phyloP scores from a whole-genome alignment of 345 rosid species.

The Linum trigynum region DNA sequence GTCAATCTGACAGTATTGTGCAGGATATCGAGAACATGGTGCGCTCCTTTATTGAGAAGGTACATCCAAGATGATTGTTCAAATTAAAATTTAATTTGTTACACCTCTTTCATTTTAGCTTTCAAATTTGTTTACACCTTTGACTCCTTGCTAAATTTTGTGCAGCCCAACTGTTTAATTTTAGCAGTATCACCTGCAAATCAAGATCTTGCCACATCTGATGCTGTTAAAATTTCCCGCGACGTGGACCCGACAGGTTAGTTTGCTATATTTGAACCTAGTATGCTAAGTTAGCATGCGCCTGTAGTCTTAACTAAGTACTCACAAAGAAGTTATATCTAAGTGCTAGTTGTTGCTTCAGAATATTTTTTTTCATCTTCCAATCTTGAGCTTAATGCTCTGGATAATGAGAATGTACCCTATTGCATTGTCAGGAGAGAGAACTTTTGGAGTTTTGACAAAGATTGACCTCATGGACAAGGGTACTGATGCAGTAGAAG shows the following conservation, averaged over 20 bases:
- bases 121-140: background rate
- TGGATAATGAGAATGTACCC: background rate
- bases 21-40: conserved; percentile 98
- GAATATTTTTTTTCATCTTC: background rate
- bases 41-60: conserved; percentile 95
- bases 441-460: conserved; percentile 95
- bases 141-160: conserved; percentile 14
- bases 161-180: conserved; percentile 94
- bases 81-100: background rate
- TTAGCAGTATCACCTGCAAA: conserved; percentile 98
- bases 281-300: background rate
- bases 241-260: conserved; percentile 97
- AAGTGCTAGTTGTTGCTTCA: too few relatives aligned
- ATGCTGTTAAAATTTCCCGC: conserved; percentile 96
- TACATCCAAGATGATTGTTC: conserved; percentile 15
- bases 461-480: conserved; percentile 99
- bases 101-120: background rate
- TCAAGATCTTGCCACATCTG: conserved; percentile 99
- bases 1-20: conserved; percentile 95
- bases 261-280: background rate
- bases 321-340: too few relatives aligned
- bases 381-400: background rate
- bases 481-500: conserved; percentile 98
- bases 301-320: background rate
- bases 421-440: conserved; percentile 55